A percentile compares a stretch with the other conserved stretches of the same genome.
Conservation (phyloP, 495 filamentous ascomycete genomes). For the Tuber aestivum region DNA sequence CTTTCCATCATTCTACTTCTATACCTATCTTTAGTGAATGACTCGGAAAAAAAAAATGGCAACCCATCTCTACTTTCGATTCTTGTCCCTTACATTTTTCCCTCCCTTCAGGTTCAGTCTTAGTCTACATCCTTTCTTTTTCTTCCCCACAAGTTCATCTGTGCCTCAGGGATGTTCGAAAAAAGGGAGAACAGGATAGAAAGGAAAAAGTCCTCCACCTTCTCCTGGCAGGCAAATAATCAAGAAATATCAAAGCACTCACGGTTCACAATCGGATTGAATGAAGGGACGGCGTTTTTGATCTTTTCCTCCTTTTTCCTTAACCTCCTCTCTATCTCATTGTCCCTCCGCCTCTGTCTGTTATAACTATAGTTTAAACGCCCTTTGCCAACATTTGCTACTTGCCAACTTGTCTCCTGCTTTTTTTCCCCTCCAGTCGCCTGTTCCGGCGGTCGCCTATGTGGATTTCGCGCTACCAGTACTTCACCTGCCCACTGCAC, state of each 20-base stretch:
- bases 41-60: constrained; percentile 13
- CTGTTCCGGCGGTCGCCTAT: not conserved
- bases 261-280: constrained; percentile 21
- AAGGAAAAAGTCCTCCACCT: not conserved
- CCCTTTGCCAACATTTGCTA: not conserved
- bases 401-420: not conserved
- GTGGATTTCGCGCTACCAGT: not conserved
- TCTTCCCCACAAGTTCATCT: not conserved
- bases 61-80: not conserved
- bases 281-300: constrained; percentile 28
- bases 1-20: not conserved
- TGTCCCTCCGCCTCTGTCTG: not conserved
- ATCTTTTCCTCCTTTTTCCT: constrained; percentile 21
- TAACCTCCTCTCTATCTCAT: constrained; percentile 4
- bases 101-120: not conserved
- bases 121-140: not conserved
- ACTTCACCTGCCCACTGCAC: not conserved
- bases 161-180: not conserved
- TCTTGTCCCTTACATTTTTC: not conserved
- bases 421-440: not conserved
- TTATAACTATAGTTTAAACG: constrained; percentile 22
- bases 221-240: not conserved
- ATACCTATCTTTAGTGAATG: not conserved
- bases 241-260: constrained; percentile 26
- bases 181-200: not conserved